A percentile compares a stretch with the other conserved stretches of the same genome.
phyloP scores from a whole-genome alignment of 2,329 filamentous ascomycete species.

The Balansia obtecta region DNA sequence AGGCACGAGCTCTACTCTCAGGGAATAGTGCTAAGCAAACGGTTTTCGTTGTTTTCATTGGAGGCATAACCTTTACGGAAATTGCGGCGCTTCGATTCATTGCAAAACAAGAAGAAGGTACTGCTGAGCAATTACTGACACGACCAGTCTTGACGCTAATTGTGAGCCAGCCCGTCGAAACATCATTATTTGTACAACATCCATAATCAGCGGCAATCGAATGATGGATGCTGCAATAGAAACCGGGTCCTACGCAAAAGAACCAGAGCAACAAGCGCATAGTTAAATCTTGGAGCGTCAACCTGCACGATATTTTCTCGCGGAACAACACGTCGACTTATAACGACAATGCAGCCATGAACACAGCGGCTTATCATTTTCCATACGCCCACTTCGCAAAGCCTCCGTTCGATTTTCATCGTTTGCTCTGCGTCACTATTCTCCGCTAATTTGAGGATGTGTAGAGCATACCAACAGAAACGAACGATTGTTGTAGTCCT shows the following conservation, averaged over 20 bases:
- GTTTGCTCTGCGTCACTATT: not conserved
- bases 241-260: slow-evolving; percentile 42
- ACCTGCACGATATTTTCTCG: slow-evolving; percentile 2
- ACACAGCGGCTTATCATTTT: not conserved
- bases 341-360: not conserved
- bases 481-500: not conserved
- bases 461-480: not conserved
- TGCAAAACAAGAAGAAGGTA: slow-evolving; percentile 67
- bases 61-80: slow-evolving; percentile 93
- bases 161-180: slow-evolving; percentile 51
- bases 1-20: slow-evolving; percentile 71
- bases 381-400: not conserved
- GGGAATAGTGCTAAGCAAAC: slow-evolving; percentile 71
- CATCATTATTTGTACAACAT: slow-evolving; percentile 86
- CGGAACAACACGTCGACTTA: not conserved
- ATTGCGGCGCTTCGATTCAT: slow-evolving; percentile 90
- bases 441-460: not conserved
- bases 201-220: slow-evolving; percentile 76
- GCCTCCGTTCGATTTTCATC: not conserved
- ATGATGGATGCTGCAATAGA: slow-evolving; percentile 83
- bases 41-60: slow-evolving; percentile 91
- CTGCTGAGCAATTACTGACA: slow-evolving; percentile 11
- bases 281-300: not conserved
- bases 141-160: not conserved
- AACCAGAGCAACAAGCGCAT: slow-evolving; percentile 10